Evolutionary conservation across 441 rosid species (phyloP), one percentile per base, ranked within the genome.

Genomic region (Populus trichocarpa): DNA sequence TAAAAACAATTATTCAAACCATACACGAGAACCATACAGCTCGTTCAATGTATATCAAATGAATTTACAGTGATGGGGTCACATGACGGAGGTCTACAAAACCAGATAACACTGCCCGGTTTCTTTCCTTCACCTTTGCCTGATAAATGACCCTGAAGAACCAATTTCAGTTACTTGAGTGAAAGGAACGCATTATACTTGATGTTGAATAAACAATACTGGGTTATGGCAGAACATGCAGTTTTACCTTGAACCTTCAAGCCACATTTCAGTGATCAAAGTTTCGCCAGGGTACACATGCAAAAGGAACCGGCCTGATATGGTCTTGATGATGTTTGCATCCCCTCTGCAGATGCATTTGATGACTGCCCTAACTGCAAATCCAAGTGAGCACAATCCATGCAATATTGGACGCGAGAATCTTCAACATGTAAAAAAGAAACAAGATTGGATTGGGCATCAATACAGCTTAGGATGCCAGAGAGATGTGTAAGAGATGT

Each of bases 351-450:
- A 94, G 68, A 91, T 81, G 79, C 88, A 83, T 77, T 92, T 96
- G 85, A 94, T 88, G 83, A 94, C 61, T 59, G 97, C 98, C 84
- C 93, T 87, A 59, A 89, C 88, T 61, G 98, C 92, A 75, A 89
- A 94, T 63, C 98, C 98, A 1, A 94, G 93, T 8, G 95, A 85
- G 91, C 98, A 90, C 36, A 96, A 80, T 72, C 99, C 98, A 59
- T 96, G 99, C 91, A 93, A 76, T 88, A 94, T 93, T 67, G 99
- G 98, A 33, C 83, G 88, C 25, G 95, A 85, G 87, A 94, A 96
- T 72, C 99, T 91, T 75, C 69, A 79, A 78, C 81, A 68, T 7
- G 25, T 23, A 10, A 20, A 9, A 67, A 33, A 40, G 30, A 42
- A 25, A 20, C 63, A 40, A 26, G 61, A 59, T 23, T 63, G 35